These are phyloP conservation scores for Cercospora citrullina DNA, from an alignment of 2,329 filamentous ascomycete genomes.

Conservation along the genomic window DNA sequence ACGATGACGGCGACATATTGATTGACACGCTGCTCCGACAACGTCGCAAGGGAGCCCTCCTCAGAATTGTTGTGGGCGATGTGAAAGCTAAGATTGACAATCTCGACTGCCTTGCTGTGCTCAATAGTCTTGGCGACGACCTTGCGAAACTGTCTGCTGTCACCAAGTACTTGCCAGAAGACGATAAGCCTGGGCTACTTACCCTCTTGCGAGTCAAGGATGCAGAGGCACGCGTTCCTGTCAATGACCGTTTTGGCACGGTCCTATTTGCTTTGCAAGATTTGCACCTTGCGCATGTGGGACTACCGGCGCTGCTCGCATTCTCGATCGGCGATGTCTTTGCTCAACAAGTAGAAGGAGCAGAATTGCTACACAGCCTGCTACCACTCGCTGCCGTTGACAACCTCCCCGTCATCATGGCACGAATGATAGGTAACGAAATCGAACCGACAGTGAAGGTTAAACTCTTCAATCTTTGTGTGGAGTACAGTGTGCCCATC, in stretches of 20 bases:
- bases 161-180: constrained; percentile 91
- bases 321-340: constrained; percentile 70
- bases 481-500: constrained; percentile 88
- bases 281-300: constrained; percentile 76
- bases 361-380: constrained; percentile 71
- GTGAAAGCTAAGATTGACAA: constrained; percentile 64
- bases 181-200: constrained; percentile 86
- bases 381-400: constrained; percentile 44
- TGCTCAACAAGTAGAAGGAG: constrained; percentile 55
- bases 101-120: constrained; percentile 63
- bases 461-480: constrained; percentile 76
- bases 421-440: constrained; percentile 88
- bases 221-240: constrained; percentile 60
- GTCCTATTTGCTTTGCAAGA: constrained; percentile 59
- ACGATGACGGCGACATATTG: constrained; percentile 89
- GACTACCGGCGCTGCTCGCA: constrained; percentile 78
- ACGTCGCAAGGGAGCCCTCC: constrained; percentile 78
- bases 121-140: constrained; percentile 72
- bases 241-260: constrained; percentile 69
- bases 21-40: constrained; percentile 87
- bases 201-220: constrained; percentile 69
- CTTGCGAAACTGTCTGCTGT: constrained; percentile 80
- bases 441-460: constrained; percentile 88
- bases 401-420: constrained; percentile 71
- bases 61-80: constrained; percentile 67